Evolutionary conservation across 2,329 filamentous ascomycete genomes (phyloP), one percentile per base, ranked within the genome.

Genomic region (Seiridium cupressi): DNA sequence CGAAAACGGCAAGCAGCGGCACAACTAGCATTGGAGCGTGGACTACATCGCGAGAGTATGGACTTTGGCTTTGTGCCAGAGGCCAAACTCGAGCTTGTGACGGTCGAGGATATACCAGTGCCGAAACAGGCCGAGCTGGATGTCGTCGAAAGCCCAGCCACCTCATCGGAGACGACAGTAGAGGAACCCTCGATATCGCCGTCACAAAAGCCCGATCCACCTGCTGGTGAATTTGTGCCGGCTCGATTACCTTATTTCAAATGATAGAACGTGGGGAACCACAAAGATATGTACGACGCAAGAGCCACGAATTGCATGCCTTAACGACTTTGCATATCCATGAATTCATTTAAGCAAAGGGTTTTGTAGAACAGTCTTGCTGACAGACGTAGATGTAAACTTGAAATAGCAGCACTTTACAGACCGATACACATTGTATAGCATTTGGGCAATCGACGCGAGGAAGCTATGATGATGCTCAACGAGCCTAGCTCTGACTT

Each of bases 221-320:
- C 63, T 18, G 31, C 65, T 51, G 55, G 62, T 18, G 66, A 65
- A 2, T 88, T 88, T 64, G 76, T 88, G 31, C 85, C 85, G 3
- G 86, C 86, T 42, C 77, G 84, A 61, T 70, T 89, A 61, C 86
- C 86, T 44, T 78, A 79, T 58, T 84, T 88, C 73, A 74, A 74
- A 64, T 84, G 46, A 58, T 13, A 38, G 7, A 9, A 11, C 26
- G 13, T 11, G 32, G 4, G 31, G 34, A 53, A 40, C 3, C 5
- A 6, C 5, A 3, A 53, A n/a, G 18, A 26, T 26, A 26, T 26
- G 18, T 26, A 38, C 35, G 40, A 35, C 7, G 31, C 10, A 57
- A 46, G 54, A 57, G 18, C 32, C 34, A 57, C 54, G 54, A 57
- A 46, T 31, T 47, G 40, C 38, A 57, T 32, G 44, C 54, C 35